Evolutionary conservation across 208 protist genomes (phyloP).

Genomic region (Kentomonas sorsogonicus): DNA sequence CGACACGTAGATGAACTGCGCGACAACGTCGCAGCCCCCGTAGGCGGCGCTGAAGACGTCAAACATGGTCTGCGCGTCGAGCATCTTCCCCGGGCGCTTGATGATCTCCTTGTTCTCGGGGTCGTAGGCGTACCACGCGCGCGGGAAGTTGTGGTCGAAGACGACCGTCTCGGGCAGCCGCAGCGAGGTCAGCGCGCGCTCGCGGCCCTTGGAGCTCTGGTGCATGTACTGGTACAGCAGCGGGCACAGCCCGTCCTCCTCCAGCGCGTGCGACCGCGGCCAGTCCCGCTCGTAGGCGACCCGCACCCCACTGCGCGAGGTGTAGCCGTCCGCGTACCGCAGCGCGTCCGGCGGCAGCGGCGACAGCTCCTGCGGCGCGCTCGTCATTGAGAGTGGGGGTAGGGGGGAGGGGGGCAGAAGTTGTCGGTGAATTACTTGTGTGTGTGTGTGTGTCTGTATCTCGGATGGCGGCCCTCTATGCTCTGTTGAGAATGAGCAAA

Average conservation of each 20-base stretch:
- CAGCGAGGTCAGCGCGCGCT: conserved; percentile 51
- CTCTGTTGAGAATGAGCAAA: no score
- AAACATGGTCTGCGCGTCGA: conserved; percentile 84
- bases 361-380: background rate
- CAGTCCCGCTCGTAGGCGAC: conserved; percentile 69
- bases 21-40: conserved; percentile 62
- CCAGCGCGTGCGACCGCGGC: conserved; percentile 72
- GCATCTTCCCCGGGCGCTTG: conserved; percentile 76
- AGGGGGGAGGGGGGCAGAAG: background rate
- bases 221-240: conserved; percentile 81
- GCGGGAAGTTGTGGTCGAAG: conserved; percentile 92
- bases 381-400: conserved; percentile 5
- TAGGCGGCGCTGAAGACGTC: conserved; percentile 41
- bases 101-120: conserved; percentile 69
- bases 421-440: conserved; percentile 8
- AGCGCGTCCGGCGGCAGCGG: conserved; percentile 39
- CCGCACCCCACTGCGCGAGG: conserved; percentile 49
- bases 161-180: conserved; percentile 85
- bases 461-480: no score
- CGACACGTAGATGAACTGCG: conserved; percentile 80
- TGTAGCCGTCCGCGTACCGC: conserved; percentile 40
- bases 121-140: conserved; percentile 89
- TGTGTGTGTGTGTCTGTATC: conserved; percentile 9
- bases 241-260: conserved; percentile 78
- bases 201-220: conserved; percentile 79